A percentile compares a stretch with the other conserved stretches of the same genome.
Evolutionary conservation across 108 stramenopile genomes (phyloP).

Genomic region (Nannochloropsis oceanica): DNA sequence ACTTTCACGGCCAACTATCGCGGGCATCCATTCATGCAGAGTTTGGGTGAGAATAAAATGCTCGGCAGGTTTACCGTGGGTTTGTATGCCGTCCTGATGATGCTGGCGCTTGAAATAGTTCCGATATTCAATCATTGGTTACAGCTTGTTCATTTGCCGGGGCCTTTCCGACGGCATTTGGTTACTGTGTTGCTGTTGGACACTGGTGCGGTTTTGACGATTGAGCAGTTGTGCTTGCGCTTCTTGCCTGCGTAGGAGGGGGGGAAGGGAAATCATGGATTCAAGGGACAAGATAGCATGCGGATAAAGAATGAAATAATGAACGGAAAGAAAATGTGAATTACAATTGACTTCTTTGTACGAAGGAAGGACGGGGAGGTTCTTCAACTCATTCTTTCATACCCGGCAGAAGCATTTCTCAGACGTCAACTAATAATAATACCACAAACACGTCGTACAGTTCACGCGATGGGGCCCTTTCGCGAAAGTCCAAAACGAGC

Average conservation of each 20-base stretch:
- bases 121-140: slow-evolving; percentile 10
- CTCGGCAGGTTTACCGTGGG: slow-evolving; percentile 50
- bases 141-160: slow-evolving; percentile 18
- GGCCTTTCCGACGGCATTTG: slow-evolving; percentile 4
- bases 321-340: too few relatives aligned
- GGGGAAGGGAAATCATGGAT: too few relatives aligned
- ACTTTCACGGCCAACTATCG: slow-evolving; percentile 92
- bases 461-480: too few relatives aligned
- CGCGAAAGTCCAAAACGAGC: too few relatives aligned
- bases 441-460: too few relatives aligned
- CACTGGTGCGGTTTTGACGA: neutral
- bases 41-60: slow-evolving; percentile 56
- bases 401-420: too few relatives aligned
- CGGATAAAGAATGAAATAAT: too few relatives aligned
- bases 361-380: too few relatives aligned
- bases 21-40: slow-evolving; percentile 79
- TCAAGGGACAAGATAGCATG: too few relatives aligned
- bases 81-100: slow-evolving; percentile 46
- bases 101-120: neutral
- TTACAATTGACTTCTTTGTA: too few relatives aligned
- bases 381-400: too few relatives aligned
- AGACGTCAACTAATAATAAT: too few relatives aligned
- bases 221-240: neutral
- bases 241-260: neutral
- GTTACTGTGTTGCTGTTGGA: slow-evolving; percentile 3